A percentile compares a stretch with the other conserved stretches of the same genome.
Conservation (phyloP, 139 green algal species). For the Pleodorina starrii region DNA sequence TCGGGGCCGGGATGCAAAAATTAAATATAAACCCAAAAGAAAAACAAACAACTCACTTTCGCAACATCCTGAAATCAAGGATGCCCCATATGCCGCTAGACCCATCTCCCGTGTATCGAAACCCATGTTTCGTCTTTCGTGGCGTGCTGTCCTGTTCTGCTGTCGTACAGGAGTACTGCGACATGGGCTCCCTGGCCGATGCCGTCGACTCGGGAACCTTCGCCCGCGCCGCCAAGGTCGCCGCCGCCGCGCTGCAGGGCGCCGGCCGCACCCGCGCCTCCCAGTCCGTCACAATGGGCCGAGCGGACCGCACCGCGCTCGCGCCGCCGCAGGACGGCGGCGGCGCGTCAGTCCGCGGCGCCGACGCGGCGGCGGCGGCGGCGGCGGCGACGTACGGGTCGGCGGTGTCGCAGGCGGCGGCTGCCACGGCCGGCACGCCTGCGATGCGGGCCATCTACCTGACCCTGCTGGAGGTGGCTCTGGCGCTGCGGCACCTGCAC, state of each 20-base stretch:
- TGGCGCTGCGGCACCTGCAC: conserved; percentile 72
- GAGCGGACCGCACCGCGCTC: neutral
- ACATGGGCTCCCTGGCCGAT: conserved; percentile 52
- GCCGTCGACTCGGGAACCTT: conserved; percentile 50
- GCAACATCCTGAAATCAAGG: neutral
- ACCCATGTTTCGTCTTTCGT: neutral
- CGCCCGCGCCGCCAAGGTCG: neutral
- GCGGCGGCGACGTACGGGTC: neutral
- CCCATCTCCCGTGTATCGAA: neutral
- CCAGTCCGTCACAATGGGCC: neutral
- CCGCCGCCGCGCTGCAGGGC: neutral
- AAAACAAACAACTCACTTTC: neutral
- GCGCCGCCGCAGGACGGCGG: no score
- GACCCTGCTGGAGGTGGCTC: conserved; percentile 63
- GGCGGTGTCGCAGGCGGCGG: neutral
- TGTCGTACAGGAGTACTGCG: conserved; percentile 41
- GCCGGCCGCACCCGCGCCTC: neutral
- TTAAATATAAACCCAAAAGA: neutral
- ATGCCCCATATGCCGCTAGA: neutral
- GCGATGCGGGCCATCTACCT: conserved; percentile 47
- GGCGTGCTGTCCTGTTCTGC: neutral
- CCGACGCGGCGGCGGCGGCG: neutral
- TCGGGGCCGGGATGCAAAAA: neutral
- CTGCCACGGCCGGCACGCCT: conserved; percentile 5
- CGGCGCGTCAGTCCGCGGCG: neutral